These are phyloP conservation scores for Penicillium sp. DNA, from an alignment of 2,329 filamentous ascomycete species.

Conservation along the genomic window DNA sequence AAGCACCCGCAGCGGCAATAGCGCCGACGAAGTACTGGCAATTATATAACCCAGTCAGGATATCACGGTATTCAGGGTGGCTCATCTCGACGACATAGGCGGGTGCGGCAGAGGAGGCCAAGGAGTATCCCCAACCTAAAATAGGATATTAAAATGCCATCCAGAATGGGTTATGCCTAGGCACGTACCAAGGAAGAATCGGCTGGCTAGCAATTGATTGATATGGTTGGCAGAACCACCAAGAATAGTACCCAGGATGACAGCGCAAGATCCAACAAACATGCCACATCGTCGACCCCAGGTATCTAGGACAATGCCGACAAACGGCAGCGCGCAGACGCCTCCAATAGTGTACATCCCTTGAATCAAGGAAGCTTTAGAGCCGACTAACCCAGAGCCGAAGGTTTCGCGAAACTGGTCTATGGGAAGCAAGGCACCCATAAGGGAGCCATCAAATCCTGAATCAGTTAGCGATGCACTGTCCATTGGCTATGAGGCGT, in stretches of 20 bases:
- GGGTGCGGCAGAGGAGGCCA: constrained; percentile 47
- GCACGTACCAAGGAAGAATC: constrained; percentile 19
- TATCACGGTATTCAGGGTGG: constrained; percentile 63
- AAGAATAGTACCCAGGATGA: constrained; percentile 44
- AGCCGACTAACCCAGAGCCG: too few species aligned
- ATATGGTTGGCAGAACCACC: constrained; percentile 51
- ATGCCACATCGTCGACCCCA: constrained; percentile 50
- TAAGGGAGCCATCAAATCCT: too few species aligned
- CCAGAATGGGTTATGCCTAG: constrained; percentile 47
- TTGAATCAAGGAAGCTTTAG: too few species aligned
- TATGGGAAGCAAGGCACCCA: too few species aligned
- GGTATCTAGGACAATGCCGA: constrained; percentile 48
- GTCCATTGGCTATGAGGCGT: too few species aligned
- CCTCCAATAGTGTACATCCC: constrained; percentile 7
- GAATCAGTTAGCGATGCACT: too few species aligned
- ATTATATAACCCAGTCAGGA: constrained; percentile 62
- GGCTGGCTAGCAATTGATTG: constrained; percentile 49
- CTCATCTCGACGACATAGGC: constrained; percentile 9
- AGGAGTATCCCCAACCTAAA: too few species aligned
- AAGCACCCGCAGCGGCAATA: constrained; percentile 57
- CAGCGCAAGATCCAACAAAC: constrained; percentile 34
- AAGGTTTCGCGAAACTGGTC: too few species aligned
- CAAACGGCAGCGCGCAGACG: constrained; percentile 31
- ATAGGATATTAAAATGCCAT: too few species aligned
- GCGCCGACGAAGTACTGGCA: constrained; percentile 51